Evolutionary conservation across 192 early-diverging fungal genomes (phyloP).

Genomic region (Gryganskiella cystojenkinii): DNA sequence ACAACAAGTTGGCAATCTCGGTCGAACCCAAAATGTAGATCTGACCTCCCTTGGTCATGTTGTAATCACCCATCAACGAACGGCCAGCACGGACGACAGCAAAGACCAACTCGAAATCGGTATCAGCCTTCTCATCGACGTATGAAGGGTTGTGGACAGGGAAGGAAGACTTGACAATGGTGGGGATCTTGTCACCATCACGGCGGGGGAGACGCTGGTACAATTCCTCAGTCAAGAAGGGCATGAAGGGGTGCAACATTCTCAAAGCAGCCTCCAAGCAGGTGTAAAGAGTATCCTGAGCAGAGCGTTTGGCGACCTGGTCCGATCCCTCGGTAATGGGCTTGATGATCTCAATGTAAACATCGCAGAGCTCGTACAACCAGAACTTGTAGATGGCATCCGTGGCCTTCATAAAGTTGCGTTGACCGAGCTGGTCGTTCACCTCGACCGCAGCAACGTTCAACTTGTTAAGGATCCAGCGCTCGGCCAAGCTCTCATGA

Average conservation of each 20-base stretch:
- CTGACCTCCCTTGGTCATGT: conserved; percentile 75
- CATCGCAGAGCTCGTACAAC: conserved; percentile 97
- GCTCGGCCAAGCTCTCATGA: conserved; percentile 88
- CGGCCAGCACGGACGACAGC: conserved; percentile 81
- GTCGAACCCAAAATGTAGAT: conserved; percentile 44
- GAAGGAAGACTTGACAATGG: conserved; percentile 75
- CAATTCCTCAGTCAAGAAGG: conserved; percentile 98
- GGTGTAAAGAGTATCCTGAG: conserved; percentile 93
- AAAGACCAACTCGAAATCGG: conserved; percentile 84
- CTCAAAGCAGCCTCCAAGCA: conserved; percentile 93
- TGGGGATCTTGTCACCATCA: conserved; percentile 65
- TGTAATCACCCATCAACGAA: conserved; percentile 82
- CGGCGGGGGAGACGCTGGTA: conserved; percentile 95
- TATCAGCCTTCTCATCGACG: conserved; percentile 74
- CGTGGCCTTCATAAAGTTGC: conserved; percentile 95
- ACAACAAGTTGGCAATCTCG: conserved; percentile 59
- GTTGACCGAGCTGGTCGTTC: conserved; percentile 79
- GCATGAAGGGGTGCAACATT: conserved; percentile 98
- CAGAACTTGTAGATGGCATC: conserved; percentile 92
- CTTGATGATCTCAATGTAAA: conserved; percentile 91
- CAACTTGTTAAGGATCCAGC: conserved; percentile 93
- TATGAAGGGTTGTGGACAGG: conserved; percentile 58
- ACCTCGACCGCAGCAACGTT: conserved; percentile 83
- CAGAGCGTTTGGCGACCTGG: conserved; percentile 66
- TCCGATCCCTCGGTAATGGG: conserved; percentile 82